Evolutionary conservation across 1,284 basidiomycete genomes (phyloP), one percentile per base, ranked within the genome.

Genomic region (Golubevia sp.): DNA sequence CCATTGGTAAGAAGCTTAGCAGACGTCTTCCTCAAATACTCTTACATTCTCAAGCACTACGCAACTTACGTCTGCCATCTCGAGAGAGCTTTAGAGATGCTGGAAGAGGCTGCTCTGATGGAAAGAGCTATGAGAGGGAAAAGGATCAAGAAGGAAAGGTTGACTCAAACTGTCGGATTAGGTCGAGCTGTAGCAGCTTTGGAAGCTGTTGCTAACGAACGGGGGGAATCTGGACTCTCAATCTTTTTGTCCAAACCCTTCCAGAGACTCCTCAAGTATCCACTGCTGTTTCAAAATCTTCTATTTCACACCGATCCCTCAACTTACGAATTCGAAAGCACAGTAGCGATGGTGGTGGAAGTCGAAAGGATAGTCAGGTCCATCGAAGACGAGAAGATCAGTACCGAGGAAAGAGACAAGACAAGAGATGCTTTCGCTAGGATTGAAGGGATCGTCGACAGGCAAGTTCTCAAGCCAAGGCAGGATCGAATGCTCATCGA

Each of bases 201-300:
- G 15, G 96, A 98, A 84, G 88, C 91, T 67, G 85, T 86, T 26
- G 92, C 96, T 0, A 87, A 87, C 21, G 91, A 92, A 66, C 91
- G 91, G 79, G 94, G 93, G 69, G 94, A 97, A 85, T 93, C 92
- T 1, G 93, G 94, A 0, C 87, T 99, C 50, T 90, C 92, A 34
- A 98, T 99, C 77, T 93, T 93, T 2, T 86, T 97, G 7, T 95
- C 93, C 24, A 98, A 97, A 85, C 96, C 96, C 0, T 97, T 99
- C 86, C 96, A 98, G 81, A 89, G 96, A 30, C 87, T 99, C 50
- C 89, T 97, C 82, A 98, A 99, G 84, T 97, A 98, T 83, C 96
- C 96, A 2, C 88, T 99, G 18, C 89, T 99, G 49, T 97, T 98
- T 86, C 95, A 98, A 85, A 97, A 97, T 84, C 87, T 97, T 2